phyloP scores from a whole-genome alignment of 495 filamentous ascomycete species.

The Cercophora newfieldiana region DNA sequence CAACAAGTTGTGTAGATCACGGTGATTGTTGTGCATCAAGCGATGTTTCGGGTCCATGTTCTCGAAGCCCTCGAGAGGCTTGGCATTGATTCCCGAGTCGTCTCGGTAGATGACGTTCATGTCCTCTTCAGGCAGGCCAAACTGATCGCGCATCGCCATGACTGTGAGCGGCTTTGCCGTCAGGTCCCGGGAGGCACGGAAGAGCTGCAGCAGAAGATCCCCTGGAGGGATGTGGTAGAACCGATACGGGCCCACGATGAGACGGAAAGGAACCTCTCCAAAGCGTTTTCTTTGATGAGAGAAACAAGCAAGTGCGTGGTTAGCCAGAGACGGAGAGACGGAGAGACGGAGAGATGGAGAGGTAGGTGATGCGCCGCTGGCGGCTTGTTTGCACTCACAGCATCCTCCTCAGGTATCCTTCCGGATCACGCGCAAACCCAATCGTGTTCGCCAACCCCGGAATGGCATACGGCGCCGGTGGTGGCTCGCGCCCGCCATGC shows the following conservation, averaged over 20 bases:
- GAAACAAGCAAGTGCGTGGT: too few species aligned
- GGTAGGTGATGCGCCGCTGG: too few species aligned
- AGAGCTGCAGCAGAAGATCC: conserved; percentile 19
- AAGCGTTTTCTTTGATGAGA: neutral
- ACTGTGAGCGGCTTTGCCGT: conserved; percentile 24
- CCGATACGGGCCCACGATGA: conserved; percentile 19
- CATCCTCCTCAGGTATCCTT: conserved; percentile 12
- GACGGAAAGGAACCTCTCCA: neutral
- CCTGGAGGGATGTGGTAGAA: conserved; percentile 25
- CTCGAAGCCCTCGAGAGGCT: conserved; percentile 22
- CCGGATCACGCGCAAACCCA: conserved; percentile 23
- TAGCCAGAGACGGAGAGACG: neutral
- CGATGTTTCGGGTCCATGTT: conserved; percentile 18
- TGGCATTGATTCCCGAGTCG: conserved; percentile 21
- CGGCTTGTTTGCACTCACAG: conserved; percentile 2
- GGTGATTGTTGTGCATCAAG: conserved; percentile 22
- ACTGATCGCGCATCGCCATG: conserved; percentile 17
- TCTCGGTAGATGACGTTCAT: conserved; percentile 19
- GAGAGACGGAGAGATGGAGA: too few species aligned
- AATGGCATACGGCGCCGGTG: conserved; percentile 27
- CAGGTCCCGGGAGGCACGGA: conserved; percentile 18
- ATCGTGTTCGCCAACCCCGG: conserved; percentile 26
- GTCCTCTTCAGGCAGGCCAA: conserved; percentile 16
- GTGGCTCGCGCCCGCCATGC: conserved; percentile 17
- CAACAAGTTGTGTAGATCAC: conserved; percentile 4